Base-by-base conservation (phyloP, 306 rosid species). In the Ammopiptanthus mongolicus region DNA sequence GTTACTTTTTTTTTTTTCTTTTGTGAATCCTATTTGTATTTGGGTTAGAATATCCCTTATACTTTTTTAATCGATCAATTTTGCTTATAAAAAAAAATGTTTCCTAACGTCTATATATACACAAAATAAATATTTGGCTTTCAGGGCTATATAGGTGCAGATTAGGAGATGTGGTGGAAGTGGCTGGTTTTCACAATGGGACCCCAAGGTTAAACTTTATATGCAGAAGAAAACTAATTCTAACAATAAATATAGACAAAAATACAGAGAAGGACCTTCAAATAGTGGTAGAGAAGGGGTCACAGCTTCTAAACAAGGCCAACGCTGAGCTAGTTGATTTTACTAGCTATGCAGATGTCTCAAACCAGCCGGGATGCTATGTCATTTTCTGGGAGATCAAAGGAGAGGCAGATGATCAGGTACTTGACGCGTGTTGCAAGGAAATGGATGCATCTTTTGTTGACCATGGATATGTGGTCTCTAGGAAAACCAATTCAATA, bases 121-220 rank as follows among this genome's bases (percentile, higher is more conserved):
- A 47, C 17, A 31, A 14, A 9, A 28, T 8, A 10, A 50, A 15
- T 25, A 46, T 6, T 18, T 37, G 42, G 4, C 39, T 19, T 73
- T 19, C 88, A 91, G 97, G 97, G 50, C 85, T 91, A 4, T 91
- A 91, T 7, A 91, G 97, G 82, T 87, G 53, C 83, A 74, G 90
- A 57, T 59, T 91, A 66, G 97, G 97, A n/a, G 97, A 91, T 69
- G 89, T 91, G 14, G 97, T 91, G 74, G 97, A 91, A 87, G 97
- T 91, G 72, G 89, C 77, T 0, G 91, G 85, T 3, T 91, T 91
- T 57, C 89, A 91, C 86, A 85, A 76, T 7, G 77, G 78, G 6
- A 88, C 91, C 1, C 97, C 97, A 2, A 91, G 87, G 58, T 19
- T 91, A 55, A 87, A 74, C 73, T 91, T 91, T 34, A 67, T 87